Evolutionary conservation across 2,329 filamentous ascomycete genomes (phyloP).

Genomic region (Apiospora marii): DNA sequence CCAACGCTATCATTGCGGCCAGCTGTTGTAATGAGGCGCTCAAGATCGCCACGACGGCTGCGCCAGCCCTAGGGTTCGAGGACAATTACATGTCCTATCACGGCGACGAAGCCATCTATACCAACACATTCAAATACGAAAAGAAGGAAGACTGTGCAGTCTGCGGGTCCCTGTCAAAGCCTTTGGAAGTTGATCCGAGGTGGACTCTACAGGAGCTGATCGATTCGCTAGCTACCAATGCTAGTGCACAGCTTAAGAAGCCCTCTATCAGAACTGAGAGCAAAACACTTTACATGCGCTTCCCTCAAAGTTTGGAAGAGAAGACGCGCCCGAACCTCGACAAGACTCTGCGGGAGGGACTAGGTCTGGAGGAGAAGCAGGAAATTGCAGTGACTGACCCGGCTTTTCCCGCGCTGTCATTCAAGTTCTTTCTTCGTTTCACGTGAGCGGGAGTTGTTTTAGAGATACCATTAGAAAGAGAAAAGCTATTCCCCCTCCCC

Average conservation of each 20-base stretch:
- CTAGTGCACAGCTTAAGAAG: constrained; percentile 93
- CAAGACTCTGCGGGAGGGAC: constrained; percentile 74
- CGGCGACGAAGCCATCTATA: constrained; percentile 94
- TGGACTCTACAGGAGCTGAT: constrained; percentile 84
- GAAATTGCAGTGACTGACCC: constrained; percentile 93
- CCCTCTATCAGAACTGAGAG: constrained; percentile 81
- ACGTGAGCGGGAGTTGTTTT: constrained; percentile 29
- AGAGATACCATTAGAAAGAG: constrained; percentile 25
- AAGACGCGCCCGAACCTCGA: constrained; percentile 83
- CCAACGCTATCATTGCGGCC: constrained; percentile 95
- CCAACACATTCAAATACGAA: constrained; percentile 95
- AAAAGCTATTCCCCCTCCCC: too few relatives aligned
- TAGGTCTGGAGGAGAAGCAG: constrained; percentile 78
- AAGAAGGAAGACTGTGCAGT: constrained; percentile 95
- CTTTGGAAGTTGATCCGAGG: constrained; percentile 74
- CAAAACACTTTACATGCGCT: constrained; percentile 91
- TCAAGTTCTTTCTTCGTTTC: constrained; percentile 63
- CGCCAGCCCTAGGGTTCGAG: constrained; percentile 78
- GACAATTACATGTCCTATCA: constrained; percentile 99
- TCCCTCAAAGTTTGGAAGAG: constrained; percentile 81
- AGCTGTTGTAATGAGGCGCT: constrained; percentile 96
- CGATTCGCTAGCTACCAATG: constrained; percentile 80
- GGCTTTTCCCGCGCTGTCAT: constrained; percentile 80
- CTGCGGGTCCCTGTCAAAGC: constrained; percentile 83
- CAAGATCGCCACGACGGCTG: constrained; percentile 86